Evolutionary conservation across 345 rosid genomes (phyloP).

Genomic region (Hirschfeldia incana): DNA sequence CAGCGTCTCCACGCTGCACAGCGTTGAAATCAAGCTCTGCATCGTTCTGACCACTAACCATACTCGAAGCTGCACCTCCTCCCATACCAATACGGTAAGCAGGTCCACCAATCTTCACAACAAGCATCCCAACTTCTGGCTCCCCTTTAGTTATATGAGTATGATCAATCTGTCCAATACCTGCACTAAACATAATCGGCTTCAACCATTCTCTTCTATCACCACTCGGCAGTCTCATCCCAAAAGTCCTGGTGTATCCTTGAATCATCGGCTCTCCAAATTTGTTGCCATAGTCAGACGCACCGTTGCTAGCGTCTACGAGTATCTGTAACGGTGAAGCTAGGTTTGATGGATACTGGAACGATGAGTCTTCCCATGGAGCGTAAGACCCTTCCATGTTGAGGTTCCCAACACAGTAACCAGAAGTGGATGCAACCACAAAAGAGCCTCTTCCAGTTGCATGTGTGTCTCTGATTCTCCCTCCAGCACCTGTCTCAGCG

Average conservation of each 20-base stretch:
- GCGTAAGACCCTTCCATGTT: conserved; percentile 75
- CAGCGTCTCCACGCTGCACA: conserved; percentile 97
- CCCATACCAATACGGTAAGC: conserved; percentile 98
- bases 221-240: conserved; percentile 91
- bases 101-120: conserved; percentile 97
- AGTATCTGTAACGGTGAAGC: conserved; percentile 92
- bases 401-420: conserved; percentile 90
- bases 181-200: conserved; percentile 95
- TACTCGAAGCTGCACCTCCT: conserved; percentile 98
- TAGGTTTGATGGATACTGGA: conserved; percentile 71
- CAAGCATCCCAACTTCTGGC: conserved; percentile 88
- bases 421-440: conserved; percentile 83
- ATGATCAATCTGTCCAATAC: conserved; percentile 95
- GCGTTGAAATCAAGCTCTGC: conserved; percentile 98
- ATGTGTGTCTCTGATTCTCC: conserved; percentile 94
- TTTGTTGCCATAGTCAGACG: conserved; percentile 94
- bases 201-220: conserved; percentile 96
- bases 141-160: conserved; percentile 77
- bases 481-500: conserved; percentile 97
- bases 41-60: conserved; percentile 97
- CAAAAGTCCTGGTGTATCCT: conserved; percentile 87
- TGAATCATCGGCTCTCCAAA: conserved; percentile 96
- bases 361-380: conserved; percentile 88
- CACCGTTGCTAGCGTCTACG: conserved; percentile 90
- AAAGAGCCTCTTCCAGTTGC: conserved; percentile 97